A percentile compares a stretch with the other conserved stretches of the same genome.
phyloP scores from a whole-genome alignment of 148 eudicot species.

The Chenopodium formosanum region DNA sequence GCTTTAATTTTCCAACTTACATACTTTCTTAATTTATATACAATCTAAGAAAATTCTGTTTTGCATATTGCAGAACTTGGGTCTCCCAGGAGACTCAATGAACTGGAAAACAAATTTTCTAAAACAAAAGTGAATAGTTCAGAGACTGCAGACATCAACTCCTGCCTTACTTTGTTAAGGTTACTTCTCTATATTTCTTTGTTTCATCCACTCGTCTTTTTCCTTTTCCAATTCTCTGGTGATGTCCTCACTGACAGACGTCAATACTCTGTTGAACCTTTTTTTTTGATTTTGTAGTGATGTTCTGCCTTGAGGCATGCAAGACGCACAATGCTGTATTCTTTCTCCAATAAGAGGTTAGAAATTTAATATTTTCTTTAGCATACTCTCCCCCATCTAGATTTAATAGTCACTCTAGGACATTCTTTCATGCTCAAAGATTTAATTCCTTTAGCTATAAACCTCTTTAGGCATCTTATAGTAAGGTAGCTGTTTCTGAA shows the following conservation, averaged over 20 bases:
- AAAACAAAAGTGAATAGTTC: neutral
- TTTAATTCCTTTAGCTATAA: neutral
- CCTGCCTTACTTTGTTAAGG: slow-evolving; percentile 16
- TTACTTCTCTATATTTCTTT: neutral
- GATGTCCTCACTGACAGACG: neutral
- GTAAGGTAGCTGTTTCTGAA: neutral
- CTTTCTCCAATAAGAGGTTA: neutral
- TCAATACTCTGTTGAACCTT: neutral
- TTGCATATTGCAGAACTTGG: slow-evolving; percentile 14
- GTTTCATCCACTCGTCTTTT: neutral
- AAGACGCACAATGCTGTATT: neutral
- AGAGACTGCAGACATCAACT: neutral
- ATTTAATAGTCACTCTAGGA: too few relatives aligned
- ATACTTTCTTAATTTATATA: neutral
- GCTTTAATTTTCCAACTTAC: neutral
- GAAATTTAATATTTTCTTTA: neutral
- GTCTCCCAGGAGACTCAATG: neutral
- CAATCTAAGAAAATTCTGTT: neutral
- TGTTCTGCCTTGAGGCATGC: neutral
- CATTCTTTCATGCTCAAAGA: too few relatives aligned
- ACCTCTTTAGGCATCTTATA: neutral
- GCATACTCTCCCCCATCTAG: neutral
- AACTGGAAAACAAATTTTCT: neutral
- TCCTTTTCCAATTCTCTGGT: neutral
- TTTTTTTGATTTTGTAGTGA: neutral